Percentiles rank a stretch among this genome's conserved stretches.
Conservation (phyloP, 2,329 filamentous ascomycete species). For the Furcasterigmium furcatum region DNA sequence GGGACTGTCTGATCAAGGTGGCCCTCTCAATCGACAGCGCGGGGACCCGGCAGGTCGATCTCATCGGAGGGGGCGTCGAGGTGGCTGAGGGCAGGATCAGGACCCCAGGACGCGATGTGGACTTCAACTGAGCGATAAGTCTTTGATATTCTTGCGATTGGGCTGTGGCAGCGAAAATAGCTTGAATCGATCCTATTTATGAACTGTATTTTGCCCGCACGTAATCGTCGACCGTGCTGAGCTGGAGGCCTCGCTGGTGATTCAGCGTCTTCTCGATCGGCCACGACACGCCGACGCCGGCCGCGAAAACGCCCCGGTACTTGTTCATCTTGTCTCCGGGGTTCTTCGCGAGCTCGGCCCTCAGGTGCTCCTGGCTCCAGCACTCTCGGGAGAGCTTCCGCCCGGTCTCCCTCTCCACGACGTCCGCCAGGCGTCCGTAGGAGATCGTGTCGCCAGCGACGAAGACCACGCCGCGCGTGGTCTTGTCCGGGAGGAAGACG, state of each 20-base stretch:
- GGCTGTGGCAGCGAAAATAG: no score
- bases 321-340: conserved; percentile 49
- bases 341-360: conserved; percentile 39
- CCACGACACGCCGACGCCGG: conserved; percentile 58
- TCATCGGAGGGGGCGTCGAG: background rate
- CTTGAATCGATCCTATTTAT: no score
- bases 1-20: conserved; percentile 3
- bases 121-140: no score
- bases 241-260: conserved; percentile 37
- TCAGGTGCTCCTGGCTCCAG: conserved; percentile 43
- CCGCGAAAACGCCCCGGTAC: conserved; percentile 60
- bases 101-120: no score
- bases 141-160: background rate
- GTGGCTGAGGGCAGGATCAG: background rate
- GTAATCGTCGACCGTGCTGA: no score
- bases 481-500: conserved; percentile 33
- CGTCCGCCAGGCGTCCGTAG: conserved; percentile 50
- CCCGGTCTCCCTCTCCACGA: conserved; percentile 38
- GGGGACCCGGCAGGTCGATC: background rate
- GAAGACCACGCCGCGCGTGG: conserved; percentile 41
- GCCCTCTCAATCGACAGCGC: background rate
- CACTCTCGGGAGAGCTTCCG: conserved; percentile 40
- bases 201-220: no score
- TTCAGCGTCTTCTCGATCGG: conserved; percentile 51
- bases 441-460: conserved; percentile 60